Evolutionary conservation across 179 eudicot genomes (phyloP).

Genomic region (Corrigiola litoralis): DNA sequence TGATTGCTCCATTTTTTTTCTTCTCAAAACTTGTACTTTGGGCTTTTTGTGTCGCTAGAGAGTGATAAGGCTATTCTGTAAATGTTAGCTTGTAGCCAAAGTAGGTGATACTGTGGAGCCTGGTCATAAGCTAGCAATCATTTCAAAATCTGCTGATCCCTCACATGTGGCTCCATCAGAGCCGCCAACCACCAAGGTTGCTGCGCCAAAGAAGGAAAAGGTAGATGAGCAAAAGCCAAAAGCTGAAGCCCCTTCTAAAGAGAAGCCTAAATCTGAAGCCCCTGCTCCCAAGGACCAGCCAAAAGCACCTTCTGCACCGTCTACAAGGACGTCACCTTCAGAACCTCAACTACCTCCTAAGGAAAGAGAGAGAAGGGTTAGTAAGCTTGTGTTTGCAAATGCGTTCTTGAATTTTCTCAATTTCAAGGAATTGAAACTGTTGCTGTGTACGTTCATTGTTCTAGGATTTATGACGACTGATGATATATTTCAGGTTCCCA

Average conservation of each 20-base stretch:
- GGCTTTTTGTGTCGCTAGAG: background rate
- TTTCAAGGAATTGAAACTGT: background rate
- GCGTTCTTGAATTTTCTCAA: background rate
- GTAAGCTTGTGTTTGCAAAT: conserved; percentile 13
- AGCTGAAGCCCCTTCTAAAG: conserved; percentile 26
- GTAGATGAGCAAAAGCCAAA: conserved; percentile 39
- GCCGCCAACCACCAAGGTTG: conserved; percentile 47
- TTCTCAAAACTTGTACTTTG: background rate
- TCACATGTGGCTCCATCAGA: conserved; percentile 90
- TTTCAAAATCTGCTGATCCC: conserved; percentile 72
- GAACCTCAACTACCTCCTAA: conserved; percentile 96
- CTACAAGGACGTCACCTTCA: conserved; percentile 59
- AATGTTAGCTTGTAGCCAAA: conserved; percentile 66
- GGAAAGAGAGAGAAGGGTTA: conserved; percentile 94
- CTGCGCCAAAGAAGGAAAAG: conserved; percentile 48
- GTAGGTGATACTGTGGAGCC: conserved; percentile 98
- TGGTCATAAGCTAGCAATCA: conserved; percentile 79
- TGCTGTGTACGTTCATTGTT: conserved; percentile 1
- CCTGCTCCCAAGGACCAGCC: conserved; percentile 46
- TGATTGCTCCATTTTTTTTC: background rate
- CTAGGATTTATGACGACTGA: background rate
- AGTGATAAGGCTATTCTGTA: conserved; percentile 2
- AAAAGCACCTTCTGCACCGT: conserved; percentile 41
- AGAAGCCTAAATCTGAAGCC: conserved; percentile 23
- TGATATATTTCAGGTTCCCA: conserved; percentile 61